phyloP scores from a whole-genome alignment of 148 eudicot species.

The Pharnaceum exiguum region DNA sequence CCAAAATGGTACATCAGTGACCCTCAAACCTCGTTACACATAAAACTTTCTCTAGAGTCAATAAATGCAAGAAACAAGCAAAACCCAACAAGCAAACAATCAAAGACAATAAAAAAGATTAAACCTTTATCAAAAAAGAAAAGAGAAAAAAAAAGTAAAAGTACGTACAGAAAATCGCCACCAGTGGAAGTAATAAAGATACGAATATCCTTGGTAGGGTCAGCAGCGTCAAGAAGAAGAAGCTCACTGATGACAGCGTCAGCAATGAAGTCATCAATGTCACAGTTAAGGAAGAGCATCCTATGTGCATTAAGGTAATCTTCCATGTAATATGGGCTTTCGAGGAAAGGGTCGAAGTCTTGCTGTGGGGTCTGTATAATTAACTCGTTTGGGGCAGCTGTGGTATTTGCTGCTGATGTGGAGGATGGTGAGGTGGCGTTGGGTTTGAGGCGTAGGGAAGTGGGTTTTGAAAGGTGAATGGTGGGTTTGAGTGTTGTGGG shows the following conservation, averaged over 20 bases:
- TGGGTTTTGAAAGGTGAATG: slow-evolving; percentile 6
- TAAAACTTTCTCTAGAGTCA: no score
- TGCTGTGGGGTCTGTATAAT: no score
- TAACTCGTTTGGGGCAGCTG: slow-evolving; percentile 1
- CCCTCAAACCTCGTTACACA: no score
- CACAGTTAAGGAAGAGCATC: slow-evolving; percentile 66
- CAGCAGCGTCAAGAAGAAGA: slow-evolving; percentile 73
- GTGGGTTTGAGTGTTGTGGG: slow-evolving; percentile 17
- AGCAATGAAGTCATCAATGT: slow-evolving; percentile 72
- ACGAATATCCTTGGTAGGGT: slow-evolving; percentile 67
- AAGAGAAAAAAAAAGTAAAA: background rate
- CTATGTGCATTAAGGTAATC: no score
- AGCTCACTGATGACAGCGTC: slow-evolving; percentile 77
- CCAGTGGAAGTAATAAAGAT: slow-evolving; percentile 81
- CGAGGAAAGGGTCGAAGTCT: slow-evolving; percentile 21
- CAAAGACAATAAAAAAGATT: no score
- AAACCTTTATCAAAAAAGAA: no score
- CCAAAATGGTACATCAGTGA: no score
- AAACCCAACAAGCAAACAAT: no score
- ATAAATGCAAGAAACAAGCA: no score
- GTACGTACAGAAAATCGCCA: slow-evolving; percentile 60
- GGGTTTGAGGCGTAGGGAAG: slow-evolving; percentile 3
- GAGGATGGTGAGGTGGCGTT: slow-evolving; percentile 22
- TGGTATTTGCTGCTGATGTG: slow-evolving; percentile 7
- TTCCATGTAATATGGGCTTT: no score